Conservation (phyloP, 768 basidiomycete genomes). For the Russula abietina region DNA sequence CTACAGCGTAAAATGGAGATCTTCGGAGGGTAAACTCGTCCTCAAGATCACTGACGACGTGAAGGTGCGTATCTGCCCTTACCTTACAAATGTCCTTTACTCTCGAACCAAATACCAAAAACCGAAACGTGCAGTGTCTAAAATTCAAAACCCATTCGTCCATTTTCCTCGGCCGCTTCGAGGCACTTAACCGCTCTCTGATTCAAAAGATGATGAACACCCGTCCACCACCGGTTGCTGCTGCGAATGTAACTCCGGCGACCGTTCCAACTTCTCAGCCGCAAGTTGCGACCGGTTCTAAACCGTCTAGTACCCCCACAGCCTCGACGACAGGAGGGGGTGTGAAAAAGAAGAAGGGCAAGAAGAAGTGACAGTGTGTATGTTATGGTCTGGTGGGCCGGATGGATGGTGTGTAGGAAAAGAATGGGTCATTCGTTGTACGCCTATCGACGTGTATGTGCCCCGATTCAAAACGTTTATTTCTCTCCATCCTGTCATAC, state of each 20-base stretch:
- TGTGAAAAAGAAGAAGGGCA: constrained; percentile 81
- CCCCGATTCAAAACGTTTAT: neutral
- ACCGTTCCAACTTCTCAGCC: constrained; percentile 1
- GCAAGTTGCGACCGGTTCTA: constrained; percentile 9
- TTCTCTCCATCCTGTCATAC: neutral
- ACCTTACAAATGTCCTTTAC: neutral
- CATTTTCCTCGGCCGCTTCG: constrained; percentile 94
- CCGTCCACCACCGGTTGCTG: constrained; percentile 20
- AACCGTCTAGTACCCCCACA: constrained; percentile 17
- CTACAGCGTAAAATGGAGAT: constrained; percentile 89
- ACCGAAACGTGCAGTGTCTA: constrained; percentile 57
- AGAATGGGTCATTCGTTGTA: neutral
- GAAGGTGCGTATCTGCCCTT: constrained; percentile 50
- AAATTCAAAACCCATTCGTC: constrained; percentile 96
- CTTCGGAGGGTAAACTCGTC: constrained; percentile 79
- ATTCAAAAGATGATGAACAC: constrained; percentile 83
- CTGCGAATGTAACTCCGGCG: constrained; percentile 12
- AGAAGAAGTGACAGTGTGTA: constrained; percentile 62
- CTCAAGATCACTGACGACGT: constrained; percentile 91
- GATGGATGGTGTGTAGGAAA: neutral
- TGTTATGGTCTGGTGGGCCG: neutral
- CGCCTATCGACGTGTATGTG: neutral
- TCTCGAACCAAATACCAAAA: neutral
- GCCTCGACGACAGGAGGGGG: constrained; percentile 47
- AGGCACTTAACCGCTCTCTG: constrained; percentile 79